Evolutionary conservation across 78 protist genomes (phyloP), one percentile per base, ranked within the genome.

Genomic region (Blattamonas nauphoetae): DNA sequence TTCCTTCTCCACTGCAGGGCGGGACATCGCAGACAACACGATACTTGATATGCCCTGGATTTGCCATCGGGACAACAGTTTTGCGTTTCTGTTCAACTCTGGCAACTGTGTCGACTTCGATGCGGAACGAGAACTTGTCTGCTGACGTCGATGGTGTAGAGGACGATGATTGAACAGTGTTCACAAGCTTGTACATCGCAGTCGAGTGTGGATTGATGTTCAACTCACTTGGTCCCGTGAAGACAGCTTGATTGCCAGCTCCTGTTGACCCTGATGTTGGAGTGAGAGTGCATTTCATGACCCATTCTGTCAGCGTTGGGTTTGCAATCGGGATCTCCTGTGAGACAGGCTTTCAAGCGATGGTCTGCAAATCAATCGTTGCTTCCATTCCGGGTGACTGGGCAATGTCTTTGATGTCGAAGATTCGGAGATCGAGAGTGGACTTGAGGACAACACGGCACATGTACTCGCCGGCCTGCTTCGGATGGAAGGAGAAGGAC

Each of bases 201-300:
- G 90, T 84, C 44, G 6, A 2, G 0, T 63, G 43, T 0, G 91
- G 46, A 0, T 81, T 82, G 6, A 90, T 86, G 2, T 0, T 32
- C 35, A 92, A 0, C 33, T 71, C 80, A 1, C 64, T n/a, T 35
- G 94, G 88, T 0, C 93, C 94, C 42, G 46, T 87, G 89, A 81
- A 87, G 2, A 84, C 85, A 36, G 21, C 1, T 34, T 45, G 45
- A 33, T 77, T 2, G 38, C 84, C 90, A 3, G 43, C 42, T 21
- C 21, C 44, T 2, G 34, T 36, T 82, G 33, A 42, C 45, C 0
- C 1, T 3, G 55, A 21, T 36, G 86, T 80, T 44, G 55, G 88
- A 11, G 80, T 87, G 33, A 55, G 44, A n/a, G 38, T 55, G 36
- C 44, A 3, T 55, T 84, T 82, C 42, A 45, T 1, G 42, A 1